Base-by-base conservation (phyloP, 2,329 filamentous ascomycete genomes). In the Aspergillus pseudoviridinutans region DNA sequence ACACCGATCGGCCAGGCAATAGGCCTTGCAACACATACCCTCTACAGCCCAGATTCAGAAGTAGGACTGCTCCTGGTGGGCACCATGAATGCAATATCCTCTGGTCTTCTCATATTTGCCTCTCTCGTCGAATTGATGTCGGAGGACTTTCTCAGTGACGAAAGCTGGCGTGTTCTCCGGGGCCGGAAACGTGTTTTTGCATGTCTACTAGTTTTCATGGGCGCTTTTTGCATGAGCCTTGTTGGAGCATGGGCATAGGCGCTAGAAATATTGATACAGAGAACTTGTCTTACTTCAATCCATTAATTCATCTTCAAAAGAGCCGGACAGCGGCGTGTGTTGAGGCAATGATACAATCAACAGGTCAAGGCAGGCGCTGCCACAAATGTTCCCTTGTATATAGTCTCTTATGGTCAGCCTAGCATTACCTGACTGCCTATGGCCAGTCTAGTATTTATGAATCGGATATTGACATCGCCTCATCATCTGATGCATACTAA, bases 1-100 rank as follows among this genome's bases (percentile, higher is more conserved):
- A 92, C 90, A 0, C 90, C 90, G 0, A 77, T 92, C 22, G 90
- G 89, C 14, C 89, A 92, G 70, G 89, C 88, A 1, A 90, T 92
- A 57, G 90, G 90, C 0, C 79, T 93, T n/a, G 78, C 86, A 3
- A 85, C 91, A 3, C 88, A 92, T 68, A 84, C 83, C 12, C 78
- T 91, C 61, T 93, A 92, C 73, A 87, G 89, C 61, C 89, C 90
- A 0, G 80, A 84, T 67, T 89, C 87, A 59, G 84, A 90, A 71
- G 83, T 85, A 0, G 89, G 90, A 0, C 76, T 93, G 32, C 77
- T 93, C 12, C 84, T 92, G 69, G 89, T 92, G 1, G 90, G 90
- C 14, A 83, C 89, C 64, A 92, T 92, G 88, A 92, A 93, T 64
- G 89, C 88, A 51, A 87, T 93, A 41, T 91, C 87, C 0, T 85